Percentiles rank a stretch among this genome's conserved stretches.
These are phyloP conservation scores for Nicotiana otophora DNA, from an alignment of 257 asterid genomes.

Conservation along the genomic window DNA sequence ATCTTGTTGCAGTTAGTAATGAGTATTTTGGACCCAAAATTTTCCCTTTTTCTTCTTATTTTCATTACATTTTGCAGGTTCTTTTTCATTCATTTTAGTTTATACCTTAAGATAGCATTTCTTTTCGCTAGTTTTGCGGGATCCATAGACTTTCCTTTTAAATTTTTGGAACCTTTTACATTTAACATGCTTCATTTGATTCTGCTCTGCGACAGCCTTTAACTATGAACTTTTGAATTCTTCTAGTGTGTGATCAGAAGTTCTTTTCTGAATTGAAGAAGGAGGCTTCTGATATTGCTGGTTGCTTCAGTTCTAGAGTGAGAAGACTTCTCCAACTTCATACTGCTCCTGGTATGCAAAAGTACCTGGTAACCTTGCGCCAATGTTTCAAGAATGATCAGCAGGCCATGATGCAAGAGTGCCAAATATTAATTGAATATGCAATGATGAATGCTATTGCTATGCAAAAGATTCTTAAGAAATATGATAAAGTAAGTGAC, in stretches of 20 bases:
- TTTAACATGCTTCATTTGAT: background rate
- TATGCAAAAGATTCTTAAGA: slow-evolving; percentile 83
- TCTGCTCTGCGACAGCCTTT: background rate
- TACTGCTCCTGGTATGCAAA: slow-evolving; percentile 44
- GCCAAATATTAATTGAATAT: slow-evolving; percentile 60
- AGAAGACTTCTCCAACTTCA: slow-evolving; percentile 72
- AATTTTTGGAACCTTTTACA: background rate
- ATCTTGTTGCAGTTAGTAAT: background rate
- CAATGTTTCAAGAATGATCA: slow-evolving; percentile 54
- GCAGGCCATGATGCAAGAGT: slow-evolving; percentile 52
- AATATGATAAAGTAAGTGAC: slow-evolving; percentile 69
- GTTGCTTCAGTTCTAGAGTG: slow-evolving; percentile 76
- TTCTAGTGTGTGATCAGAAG: slow-evolving; percentile 72
- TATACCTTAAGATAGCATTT: background rate
- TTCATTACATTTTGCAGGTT: background rate
- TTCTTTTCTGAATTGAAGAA: slow-evolving; percentile 74
- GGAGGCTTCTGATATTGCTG: slow-evolving; percentile 74
- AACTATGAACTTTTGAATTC: background rate
- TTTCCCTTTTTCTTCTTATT: background rate
- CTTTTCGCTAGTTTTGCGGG: background rate
- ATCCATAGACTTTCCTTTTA: background rate
- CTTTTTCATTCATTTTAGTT: background rate
- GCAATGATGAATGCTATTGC: slow-evolving; percentile 79
- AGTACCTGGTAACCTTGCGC: slow-evolving; percentile 37
- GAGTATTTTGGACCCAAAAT: background rate